These are phyloP conservation scores for Kwoniella europaea DNA, from an alignment of 768 basidiomycete species.

Conservation along the genomic window DNA sequence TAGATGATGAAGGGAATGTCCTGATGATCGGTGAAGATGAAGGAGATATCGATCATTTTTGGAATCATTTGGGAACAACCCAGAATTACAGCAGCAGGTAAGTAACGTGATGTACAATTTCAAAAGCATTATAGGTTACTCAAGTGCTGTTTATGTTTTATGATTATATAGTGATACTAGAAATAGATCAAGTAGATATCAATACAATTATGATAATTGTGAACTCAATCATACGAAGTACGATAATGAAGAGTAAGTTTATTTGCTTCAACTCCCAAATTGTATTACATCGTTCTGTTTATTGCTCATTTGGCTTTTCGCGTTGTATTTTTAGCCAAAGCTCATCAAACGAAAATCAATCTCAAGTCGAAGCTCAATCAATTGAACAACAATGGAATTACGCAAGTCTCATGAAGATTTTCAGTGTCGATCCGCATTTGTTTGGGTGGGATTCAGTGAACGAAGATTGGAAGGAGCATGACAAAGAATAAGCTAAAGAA, in stretches of 20 bases:
- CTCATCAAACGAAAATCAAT: neutral
- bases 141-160: too few relatives aligned
- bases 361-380: neutral
- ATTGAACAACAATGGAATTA: slow-evolving; percentile 38
- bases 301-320: too few relatives aligned
- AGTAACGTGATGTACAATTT: neutral
- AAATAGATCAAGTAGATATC: neutral
- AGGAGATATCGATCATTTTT: slow-evolving; percentile 4
- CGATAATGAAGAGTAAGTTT: neutral
- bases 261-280: too few relatives aligned
- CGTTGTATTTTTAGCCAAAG: neutral
- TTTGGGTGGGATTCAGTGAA: slow-evolving; percentile 49
- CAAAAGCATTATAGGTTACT: too few relatives aligned
- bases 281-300: too few relatives aligned
- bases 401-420: slow-evolving; percentile 41
- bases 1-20: slow-evolving; percentile 44
- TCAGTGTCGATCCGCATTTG: slow-evolving; percentile 49
- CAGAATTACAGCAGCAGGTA: neutral
- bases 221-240: neutral
- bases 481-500: neutral
- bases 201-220: neutral
- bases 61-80: neutral
- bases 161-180: neutral
- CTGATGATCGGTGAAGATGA: slow-evolving; percentile 26
- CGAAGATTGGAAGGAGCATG: slow-evolving; percentile 47